A percentile compares a stretch with the other conserved stretches of the same genome.
Conservation (phyloP, 2,329 filamentous ascomycete species). For the Fusarium domesticum region DNA sequence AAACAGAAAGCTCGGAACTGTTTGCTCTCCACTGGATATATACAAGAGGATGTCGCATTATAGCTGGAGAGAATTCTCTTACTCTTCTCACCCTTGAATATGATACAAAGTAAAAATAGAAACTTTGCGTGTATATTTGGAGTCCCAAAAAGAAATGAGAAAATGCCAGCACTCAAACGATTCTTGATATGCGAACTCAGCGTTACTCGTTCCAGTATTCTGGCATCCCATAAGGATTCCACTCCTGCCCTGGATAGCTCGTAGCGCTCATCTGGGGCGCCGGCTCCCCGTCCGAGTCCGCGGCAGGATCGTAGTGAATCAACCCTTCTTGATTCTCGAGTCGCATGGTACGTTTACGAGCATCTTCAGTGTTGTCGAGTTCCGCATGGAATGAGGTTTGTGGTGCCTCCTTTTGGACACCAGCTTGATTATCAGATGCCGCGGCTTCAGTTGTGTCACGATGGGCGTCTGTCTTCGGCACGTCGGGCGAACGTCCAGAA, state of each 20-base stretch:
- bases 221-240: constrained; percentile 53
- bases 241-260: constrained; percentile 69
- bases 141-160: neutral
- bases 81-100: neutral
- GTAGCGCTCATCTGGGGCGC: constrained; percentile 62
- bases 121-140: neutral
- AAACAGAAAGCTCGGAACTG: too few species aligned
- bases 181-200: neutral
- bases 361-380: constrained; percentile 42
- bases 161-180: neutral
- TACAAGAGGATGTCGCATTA: too few species aligned
- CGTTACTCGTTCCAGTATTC: constrained; percentile 27
- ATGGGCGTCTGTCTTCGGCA: constrained; percentile 8
- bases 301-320: constrained; percentile 43
- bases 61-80: too few species aligned
- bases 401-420: constrained; percentile 1
- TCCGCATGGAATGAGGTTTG: constrained; percentile 32
- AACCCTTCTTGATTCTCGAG: constrained; percentile 52
- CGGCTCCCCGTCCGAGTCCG: constrained; percentile 31
- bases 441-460: neutral
- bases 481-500: constrained; percentile 7
- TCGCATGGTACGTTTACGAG: constrained; percentile 44
- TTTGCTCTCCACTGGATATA: too few species aligned
- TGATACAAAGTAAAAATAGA: neutral
- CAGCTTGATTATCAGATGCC: constrained; percentile 1